Base-by-base conservation (phyloP, 2,329 filamentous ascomycete genomes). In the Epichloe sibirici region DNA sequence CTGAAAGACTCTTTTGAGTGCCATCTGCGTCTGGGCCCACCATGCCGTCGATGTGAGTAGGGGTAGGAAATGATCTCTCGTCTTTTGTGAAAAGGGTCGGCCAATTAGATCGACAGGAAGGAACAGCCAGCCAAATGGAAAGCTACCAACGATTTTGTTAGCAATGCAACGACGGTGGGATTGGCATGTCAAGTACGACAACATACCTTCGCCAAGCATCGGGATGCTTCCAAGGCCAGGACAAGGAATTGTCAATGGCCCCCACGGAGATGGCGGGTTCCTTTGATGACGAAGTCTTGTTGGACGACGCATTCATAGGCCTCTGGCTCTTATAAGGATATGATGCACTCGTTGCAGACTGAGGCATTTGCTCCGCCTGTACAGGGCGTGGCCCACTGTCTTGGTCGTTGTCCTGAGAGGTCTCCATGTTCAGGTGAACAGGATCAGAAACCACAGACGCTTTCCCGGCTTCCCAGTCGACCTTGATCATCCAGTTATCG, bases 401-500 rank as follows among this genome's bases (percentile, higher is more conserved):
- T 49, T 69, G 62, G 3, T 74, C 69, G 9, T 48, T 44, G 25
- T 46, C 7, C n/a, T 25, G 47, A 3, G 64, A 63, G 2, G 63
- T 61, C 49, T 83, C 79, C 75, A 76, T 72, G 75, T 88, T 63
- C 74, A 94, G 68, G 31, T 79, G 78, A 45, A 79, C 72, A 11
- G 90, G 88, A 55, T 96, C 90, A 0, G 89, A 89, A 15, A 86
- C 84, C 58, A 98, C 88, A 7, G 86, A 88, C 12, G 93, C 91
- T 61, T 86, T 80, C 62, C 93, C 82, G 3, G 79, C 83, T 60
- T 89, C 80, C 77, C 83, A 88, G 67, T 98, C 90, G 35, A 98
- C 88, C 67, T 89, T 93, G 65, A 98, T 90, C 93, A 98, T 98
- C 93, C 93, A 98, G 62, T 98, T 98, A 66, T 98, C 93, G 53